phyloP scores from a whole-genome alignment of 2,329 filamentous ascomycete species.

The Tolypocladium inflatum region DNA sequence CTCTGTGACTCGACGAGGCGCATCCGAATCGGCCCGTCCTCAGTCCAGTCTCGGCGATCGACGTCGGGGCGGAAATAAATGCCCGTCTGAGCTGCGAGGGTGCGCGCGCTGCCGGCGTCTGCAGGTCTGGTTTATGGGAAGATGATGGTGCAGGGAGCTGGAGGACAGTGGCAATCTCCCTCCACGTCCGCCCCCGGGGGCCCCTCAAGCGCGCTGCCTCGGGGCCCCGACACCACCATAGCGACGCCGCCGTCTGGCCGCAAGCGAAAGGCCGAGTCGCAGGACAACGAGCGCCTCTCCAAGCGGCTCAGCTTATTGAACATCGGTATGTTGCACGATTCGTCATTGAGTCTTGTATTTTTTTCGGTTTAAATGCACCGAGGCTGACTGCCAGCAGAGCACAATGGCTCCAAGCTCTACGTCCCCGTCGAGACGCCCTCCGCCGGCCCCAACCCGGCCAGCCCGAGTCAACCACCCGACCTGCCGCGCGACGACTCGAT shows the following conservation, averaged over 20 bases:
- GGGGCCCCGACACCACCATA: slow-evolving; percentile 8
- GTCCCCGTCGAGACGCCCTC: slow-evolving; percentile 48
- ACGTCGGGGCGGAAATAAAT: not conserved
- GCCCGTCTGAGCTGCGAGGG: not conserved
- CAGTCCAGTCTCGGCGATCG: not conserved
- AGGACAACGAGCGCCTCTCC: slow-evolving; percentile 64
- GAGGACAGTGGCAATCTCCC: slow-evolving; percentile 14
- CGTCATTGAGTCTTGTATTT: not conserved
- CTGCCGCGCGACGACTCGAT: slow-evolving; percentile 21
- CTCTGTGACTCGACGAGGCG: not conserved
- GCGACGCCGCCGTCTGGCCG: slow-evolving; percentile 15
- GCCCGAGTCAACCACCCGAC: slow-evolving; percentile 1
- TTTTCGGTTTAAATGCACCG: not conserved
- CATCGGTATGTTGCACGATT: slow-evolving; percentile 49
- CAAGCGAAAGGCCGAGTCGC: slow-evolving; percentile 52
- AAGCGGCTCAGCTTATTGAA: slow-evolving; percentile 79
- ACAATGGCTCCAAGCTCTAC: slow-evolving; percentile 54
- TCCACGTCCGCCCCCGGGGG: not conserved
- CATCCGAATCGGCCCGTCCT: not conserved
- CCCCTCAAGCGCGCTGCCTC: not conserved
- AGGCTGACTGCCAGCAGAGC: slow-evolving; percentile 32
- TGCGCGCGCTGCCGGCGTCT: not conserved
- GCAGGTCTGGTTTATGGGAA: slow-evolving; percentile 1
- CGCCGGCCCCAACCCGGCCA: slow-evolving; percentile 4
- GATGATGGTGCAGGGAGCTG: slow-evolving; percentile 25